Conservation (phyloP, 202 grass and related monocot genomes). For the Zoysia matrella region DNA sequence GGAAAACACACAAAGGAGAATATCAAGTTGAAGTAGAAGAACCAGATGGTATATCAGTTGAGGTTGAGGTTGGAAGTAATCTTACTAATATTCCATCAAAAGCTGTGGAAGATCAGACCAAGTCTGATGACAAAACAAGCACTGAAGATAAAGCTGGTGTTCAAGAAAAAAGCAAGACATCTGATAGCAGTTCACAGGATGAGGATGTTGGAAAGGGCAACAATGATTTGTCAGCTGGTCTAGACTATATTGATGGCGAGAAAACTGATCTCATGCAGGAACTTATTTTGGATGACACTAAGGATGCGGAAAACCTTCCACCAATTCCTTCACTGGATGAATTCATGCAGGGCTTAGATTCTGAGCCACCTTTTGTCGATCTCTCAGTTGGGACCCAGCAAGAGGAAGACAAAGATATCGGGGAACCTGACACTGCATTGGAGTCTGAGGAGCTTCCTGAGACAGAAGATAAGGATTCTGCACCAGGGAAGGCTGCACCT, state of each 20-base stretch:
- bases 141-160: too few species aligned
- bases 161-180: conserved; percentile 33
- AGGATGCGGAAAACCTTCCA: conserved; percentile 66
- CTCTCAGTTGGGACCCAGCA: conserved; percentile 59
- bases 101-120: conserved; percentile 33
- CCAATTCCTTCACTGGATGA: conserved; percentile 76
- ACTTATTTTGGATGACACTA: conserved; percentile 80
- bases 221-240: conserved; percentile 25
- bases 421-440: conserved; percentile 43
- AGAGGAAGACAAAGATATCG: conserved; percentile 42
- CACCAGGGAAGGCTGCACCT: conserved; percentile 39
- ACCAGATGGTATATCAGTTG: conserved; percentile 45
- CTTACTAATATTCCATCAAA: conserved; percentile 38
- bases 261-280: conserved; percentile 83
- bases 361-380: conserved; percentile 80
- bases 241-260: conserved; percentile 35
- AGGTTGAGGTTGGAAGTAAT: conserved; percentile 46
- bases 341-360: conserved; percentile 86
- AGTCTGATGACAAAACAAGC: conserved; percentile 33
- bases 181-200: conserved; percentile 12
- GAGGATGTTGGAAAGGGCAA: conserved; percentile 21
- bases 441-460: conserved; percentile 50
- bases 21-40: conserved; percentile 83
- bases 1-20: conserved; percentile 89
- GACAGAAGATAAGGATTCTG: conserved; percentile 44